phyloP scores from a whole-genome alignment of 2,329 filamentous ascomycete species.

The Calonectria hawksworthii region DNA sequence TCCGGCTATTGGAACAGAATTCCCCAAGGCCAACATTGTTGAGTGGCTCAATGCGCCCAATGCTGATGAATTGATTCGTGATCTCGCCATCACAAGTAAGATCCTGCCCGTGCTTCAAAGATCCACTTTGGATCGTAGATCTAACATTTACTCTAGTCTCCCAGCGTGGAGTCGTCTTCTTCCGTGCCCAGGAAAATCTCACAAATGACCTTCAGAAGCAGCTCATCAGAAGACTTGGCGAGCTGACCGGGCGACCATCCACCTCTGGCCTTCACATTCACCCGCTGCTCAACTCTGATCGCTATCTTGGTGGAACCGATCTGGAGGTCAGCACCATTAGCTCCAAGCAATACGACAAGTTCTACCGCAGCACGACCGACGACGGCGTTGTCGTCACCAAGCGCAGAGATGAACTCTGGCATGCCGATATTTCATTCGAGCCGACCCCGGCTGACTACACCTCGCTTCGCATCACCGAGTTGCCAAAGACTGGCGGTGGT shows the following conservation, averaged over 20 bases:
- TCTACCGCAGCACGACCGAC: conserved; percentile 56
- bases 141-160: conserved; percentile 64
- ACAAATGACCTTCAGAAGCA: conserved; percentile 76
- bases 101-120: background rate
- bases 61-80: conserved; percentile 73
- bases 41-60: conserved; percentile 74
- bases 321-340: conserved; percentile 74
- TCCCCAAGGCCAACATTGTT: conserved; percentile 68
- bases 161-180: conserved; percentile 78
- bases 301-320: conserved; percentile 68
- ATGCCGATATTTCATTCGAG: conserved; percentile 77
- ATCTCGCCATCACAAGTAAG: conserved; percentile 77
- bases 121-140: background rate
- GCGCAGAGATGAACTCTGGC: conserved; percentile 58
- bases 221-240: conserved; percentile 71
- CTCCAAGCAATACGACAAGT: conserved; percentile 66
- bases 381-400: conserved; percentile 43
- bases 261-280: conserved; percentile 73
- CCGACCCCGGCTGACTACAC: conserved; percentile 74
- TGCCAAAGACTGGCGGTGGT: conserved; percentile 69
- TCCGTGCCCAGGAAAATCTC: conserved; percentile 73
- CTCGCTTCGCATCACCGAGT: conserved; percentile 65
- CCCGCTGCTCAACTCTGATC: conserved; percentile 67
- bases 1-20: conserved; percentile 74
- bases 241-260: conserved; percentile 69